Conservation (phyloP, 2,329 filamentous ascomycete species). For the Aaosphaeria pasadenensis region DNA sequence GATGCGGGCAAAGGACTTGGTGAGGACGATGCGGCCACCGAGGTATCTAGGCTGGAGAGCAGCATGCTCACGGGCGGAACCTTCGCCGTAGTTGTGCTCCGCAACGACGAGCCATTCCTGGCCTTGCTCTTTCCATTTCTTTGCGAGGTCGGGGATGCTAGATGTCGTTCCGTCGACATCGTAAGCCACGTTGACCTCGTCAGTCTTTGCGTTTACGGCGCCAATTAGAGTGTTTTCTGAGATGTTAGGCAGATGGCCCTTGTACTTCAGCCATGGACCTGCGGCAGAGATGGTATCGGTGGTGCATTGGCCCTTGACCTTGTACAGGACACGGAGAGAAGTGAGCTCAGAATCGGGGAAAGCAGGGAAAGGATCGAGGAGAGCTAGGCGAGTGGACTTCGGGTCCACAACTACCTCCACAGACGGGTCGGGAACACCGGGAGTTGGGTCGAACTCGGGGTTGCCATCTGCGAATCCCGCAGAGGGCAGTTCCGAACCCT, state of each 20-base stretch:
- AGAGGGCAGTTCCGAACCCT: slow-evolving; percentile 59
- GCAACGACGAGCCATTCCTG: slow-evolving; percentile 91
- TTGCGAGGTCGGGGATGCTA: slow-evolving; percentile 84
- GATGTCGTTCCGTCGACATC: slow-evolving; percentile 72
- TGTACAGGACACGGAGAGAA: slow-evolving; percentile 84
- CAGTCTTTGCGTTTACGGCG: slow-evolving; percentile 86
- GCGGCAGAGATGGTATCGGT: slow-evolving; percentile 98
- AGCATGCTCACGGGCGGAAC: slow-evolving; percentile 83
- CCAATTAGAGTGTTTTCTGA: slow-evolving; percentile 96
- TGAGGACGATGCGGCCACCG: slow-evolving; percentile 76
- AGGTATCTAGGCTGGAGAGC: slow-evolving; percentile 89
- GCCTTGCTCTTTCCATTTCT: slow-evolving; percentile 72
- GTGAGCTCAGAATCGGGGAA: slow-evolving; percentile 76
- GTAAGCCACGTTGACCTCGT: slow-evolving; percentile 88
- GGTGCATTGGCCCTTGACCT: slow-evolving; percentile 96
- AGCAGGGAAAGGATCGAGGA: slow-evolving; percentile 83
- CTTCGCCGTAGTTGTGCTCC: slow-evolving; percentile 96
- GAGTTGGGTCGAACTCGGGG: slow-evolving; percentile 68
- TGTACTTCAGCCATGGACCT: slow-evolving; percentile 98
- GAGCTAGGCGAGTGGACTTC: slow-evolving; percentile 82
- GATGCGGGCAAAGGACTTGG: slow-evolving; percentile 87
- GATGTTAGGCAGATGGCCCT: slow-evolving; percentile 97
- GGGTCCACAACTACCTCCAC: slow-evolving; percentile 77
- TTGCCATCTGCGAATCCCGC: slow-evolving; percentile 81
- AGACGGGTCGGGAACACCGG: slow-evolving; percentile 67